A percentile compares a stretch with the other conserved stretches of the same genome.
Conservation (phyloP, 139 green algal species). For the Deuterostichococcus epilithicus region DNA sequence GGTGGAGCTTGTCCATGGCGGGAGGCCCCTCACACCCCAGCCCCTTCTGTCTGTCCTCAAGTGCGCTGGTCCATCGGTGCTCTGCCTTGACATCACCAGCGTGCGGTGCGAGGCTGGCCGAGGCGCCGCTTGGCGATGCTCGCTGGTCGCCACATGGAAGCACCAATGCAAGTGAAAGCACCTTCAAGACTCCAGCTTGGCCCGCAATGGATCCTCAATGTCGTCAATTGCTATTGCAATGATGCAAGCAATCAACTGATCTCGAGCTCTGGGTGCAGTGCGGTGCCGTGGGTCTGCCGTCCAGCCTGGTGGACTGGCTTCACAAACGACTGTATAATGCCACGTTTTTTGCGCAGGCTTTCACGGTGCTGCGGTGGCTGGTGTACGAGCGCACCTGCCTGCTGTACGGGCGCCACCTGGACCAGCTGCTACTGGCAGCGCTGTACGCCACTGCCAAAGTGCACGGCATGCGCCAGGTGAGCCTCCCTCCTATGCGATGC, state of each 20-base stretch:
- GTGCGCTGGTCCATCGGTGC: neutral
- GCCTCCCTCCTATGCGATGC: too few relatives aligned
- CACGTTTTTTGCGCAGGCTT: slow-evolving; percentile 39
- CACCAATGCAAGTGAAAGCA: too few relatives aligned
- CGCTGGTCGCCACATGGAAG: too few relatives aligned
- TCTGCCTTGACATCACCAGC: too few relatives aligned
- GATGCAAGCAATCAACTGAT: neutral
- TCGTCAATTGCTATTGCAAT: neutral
- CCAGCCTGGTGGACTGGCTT: neutral
- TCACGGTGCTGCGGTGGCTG: slow-evolving; percentile 54
- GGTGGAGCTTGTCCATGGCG: too few relatives aligned
- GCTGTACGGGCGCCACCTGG: slow-evolving; percentile 86
- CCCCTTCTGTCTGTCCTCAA: neutral
- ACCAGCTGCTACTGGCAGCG: slow-evolving; percentile 82
- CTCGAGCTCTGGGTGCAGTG: neutral
- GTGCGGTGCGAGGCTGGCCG: too few relatives aligned
- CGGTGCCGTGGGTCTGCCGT: neutral
- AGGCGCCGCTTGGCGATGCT: too few relatives aligned
- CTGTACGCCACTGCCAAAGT: slow-evolving; percentile 56
- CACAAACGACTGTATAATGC: neutral
- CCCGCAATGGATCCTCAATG: neutral
- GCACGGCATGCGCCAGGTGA: neutral
- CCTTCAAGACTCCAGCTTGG: too few relatives aligned
- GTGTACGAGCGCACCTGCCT: slow-evolving; percentile 74
- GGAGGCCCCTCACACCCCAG: neutral